A percentile compares a stretch with the other conserved stretches of the same genome.
Conservation (phyloP, 1,284 basidiomycete species). For the Pseudozyma sp. region DNA sequence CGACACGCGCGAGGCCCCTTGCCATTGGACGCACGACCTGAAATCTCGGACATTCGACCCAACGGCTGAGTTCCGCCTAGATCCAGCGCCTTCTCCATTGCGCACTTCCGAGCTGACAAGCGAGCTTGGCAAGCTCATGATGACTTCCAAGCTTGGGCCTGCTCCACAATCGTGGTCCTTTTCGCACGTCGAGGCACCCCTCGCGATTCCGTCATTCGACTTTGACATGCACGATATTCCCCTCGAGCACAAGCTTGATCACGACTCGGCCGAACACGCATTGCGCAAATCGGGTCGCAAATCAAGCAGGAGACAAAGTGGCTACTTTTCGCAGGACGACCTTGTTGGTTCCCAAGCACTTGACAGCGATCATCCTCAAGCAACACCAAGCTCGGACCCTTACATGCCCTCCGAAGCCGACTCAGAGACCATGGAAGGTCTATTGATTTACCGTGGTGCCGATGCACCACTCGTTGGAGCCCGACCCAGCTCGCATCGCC, state of each 20-base stretch:
- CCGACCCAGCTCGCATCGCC: not conserved
- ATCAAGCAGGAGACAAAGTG: slow-evolving; percentile 47
- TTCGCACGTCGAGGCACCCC: not conserved
- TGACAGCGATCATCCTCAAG: not conserved
- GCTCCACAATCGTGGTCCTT: slow-evolving; percentile 6
- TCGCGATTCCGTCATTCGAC: not conserved
- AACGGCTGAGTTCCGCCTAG: too few species aligned
- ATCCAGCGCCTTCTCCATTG: slow-evolving; percentile 35
- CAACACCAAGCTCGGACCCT: slow-evolving; percentile 24
- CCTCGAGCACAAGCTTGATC: not conserved
- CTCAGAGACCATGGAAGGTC: slow-evolving; percentile 38
- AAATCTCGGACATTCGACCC: too few species aligned
- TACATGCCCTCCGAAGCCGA: slow-evolving; percentile 34
- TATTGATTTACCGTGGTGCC: slow-evolving; percentile 16
- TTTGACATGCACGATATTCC: not conserved
- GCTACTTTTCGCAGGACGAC: slow-evolving; percentile 19
- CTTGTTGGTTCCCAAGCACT: not conserved
- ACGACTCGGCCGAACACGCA: slow-evolving; percentile 3
- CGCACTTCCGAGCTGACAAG: slow-evolving; percentile 39
- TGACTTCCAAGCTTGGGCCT: slow-evolving; percentile 4
- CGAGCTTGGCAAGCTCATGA: slow-evolving; percentile 25
- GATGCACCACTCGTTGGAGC: not conserved
- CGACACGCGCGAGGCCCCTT: slow-evolving; percentile 1
- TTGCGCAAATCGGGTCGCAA: slow-evolving; percentile 36
- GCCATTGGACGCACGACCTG: not conserved